Conservation (phyloP, 129 eudicot genomes). For the Pseudognaphalium luteoalbum region DNA sequence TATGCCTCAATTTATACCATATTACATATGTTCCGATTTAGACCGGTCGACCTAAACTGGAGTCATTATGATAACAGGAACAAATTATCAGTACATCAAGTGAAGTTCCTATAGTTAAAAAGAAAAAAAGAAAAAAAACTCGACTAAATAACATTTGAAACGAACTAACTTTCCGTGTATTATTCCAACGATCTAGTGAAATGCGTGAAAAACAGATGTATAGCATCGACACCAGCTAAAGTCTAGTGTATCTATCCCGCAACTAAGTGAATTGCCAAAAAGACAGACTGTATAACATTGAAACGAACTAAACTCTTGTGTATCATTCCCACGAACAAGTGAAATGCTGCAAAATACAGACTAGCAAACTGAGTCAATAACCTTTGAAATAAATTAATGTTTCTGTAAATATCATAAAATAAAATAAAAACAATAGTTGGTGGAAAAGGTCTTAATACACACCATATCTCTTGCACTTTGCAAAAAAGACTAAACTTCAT, state of each 20-base stretch:
- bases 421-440: neutral
- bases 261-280: neutral
- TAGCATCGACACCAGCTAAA: neutral
- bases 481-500: conserved; percentile 5
- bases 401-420: neutral
- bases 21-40: neutral
- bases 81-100: neutral
- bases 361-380: neutral
- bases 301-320: neutral
- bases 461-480: conserved; percentile 16
- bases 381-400: neutral
- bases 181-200: no score
- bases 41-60: neutral
- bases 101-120: neutral
- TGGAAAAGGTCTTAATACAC: conserved; percentile 14
- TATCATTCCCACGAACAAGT: neutral
- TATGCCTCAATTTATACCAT: neutral
- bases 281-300: neutral
- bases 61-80: neutral
- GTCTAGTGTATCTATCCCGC: neutral
- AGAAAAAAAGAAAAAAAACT: no score
- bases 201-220: no score
- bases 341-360: neutral
- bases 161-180: no score
- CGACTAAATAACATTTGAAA: neutral